A percentile compares a stretch with the other conserved stretches of the same genome.
These are phyloP conservation scores for Penicillium steckii DNA, from an alignment of 495 filamentous ascomycete genomes.

Conservation along the genomic window DNA sequence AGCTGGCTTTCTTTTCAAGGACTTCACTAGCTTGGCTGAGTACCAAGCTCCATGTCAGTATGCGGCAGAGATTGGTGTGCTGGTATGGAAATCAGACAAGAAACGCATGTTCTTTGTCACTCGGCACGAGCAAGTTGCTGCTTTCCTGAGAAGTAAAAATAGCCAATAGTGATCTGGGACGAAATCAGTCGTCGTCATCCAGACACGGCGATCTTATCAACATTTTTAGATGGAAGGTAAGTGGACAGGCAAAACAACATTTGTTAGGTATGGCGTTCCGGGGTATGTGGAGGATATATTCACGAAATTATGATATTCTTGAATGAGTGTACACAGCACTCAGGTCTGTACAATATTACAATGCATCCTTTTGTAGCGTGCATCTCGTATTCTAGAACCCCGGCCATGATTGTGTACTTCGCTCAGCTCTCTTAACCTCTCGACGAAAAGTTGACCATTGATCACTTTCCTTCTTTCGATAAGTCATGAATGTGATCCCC, in stretches of 20 bases:
- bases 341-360: constrained; percentile 3
- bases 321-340: not conserved
- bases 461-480: constrained; percentile 4
- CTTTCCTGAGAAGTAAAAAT: constrained; percentile 67
- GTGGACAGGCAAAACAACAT: not conserved
- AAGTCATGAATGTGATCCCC: constrained; percentile 12
- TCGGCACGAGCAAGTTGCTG: constrained; percentile 76
- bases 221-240: constrained; percentile 2
- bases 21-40: constrained; percentile 74
- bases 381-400: not conserved
- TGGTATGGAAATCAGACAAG: constrained; percentile 78
- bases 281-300: not conserved
- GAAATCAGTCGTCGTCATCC: not conserved
- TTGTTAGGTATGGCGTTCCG: not conserved
- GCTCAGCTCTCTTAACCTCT: not conserved
- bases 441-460: constrained; percentile 3
- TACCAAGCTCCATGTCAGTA: constrained; percentile 74
- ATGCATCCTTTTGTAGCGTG: not conserved
- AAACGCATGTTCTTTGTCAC: constrained; percentile 86
- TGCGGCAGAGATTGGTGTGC: constrained; percentile 88
- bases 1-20: constrained; percentile 82
- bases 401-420: not conserved
- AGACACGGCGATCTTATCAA: not conserved
- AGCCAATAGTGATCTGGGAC: not conserved
- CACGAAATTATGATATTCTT: constrained; percentile 15